Conservation (phyloP, 805 yeast species). For the Spathaspora hagerdaliae region DNA sequence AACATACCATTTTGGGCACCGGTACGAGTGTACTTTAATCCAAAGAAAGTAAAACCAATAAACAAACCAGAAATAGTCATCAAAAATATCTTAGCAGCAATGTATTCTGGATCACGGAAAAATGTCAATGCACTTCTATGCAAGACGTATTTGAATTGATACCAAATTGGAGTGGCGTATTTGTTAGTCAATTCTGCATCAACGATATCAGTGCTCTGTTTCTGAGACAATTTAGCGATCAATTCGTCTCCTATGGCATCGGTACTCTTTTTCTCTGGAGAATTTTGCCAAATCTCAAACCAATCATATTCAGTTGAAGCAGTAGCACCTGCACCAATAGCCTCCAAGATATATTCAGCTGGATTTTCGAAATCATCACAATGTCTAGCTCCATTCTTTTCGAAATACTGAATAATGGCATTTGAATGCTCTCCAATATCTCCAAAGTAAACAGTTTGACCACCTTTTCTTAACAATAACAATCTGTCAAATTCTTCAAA, state of each 20-base stretch:
- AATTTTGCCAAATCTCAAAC: conserved; percentile 55
- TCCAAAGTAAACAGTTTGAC: conserved; percentile 22
- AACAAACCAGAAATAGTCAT: conserved; percentile 46
- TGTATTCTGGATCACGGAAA: conserved; percentile 40
- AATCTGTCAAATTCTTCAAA: conserved; percentile 34
- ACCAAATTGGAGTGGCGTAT: conserved; percentile 16
- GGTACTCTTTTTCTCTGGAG: conserved; percentile 12
- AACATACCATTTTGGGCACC: conserved; percentile 62
- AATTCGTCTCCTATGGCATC: conserved; percentile 11
- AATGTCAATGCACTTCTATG: conserved; percentile 16
- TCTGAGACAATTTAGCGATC: conserved; percentile 3
- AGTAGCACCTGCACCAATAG: conserved; percentile 80
- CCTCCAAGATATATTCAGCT: conserved; percentile 31
- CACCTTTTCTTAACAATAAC: conserved; percentile 27
- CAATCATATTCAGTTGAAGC: conserved; percentile 57
- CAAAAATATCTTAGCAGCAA: conserved; percentile 42
- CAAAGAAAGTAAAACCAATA: conserved; percentile 19
- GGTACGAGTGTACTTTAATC: conserved; percentile 26
- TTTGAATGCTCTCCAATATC: conserved; percentile 22
- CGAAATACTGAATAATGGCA: conserved; percentile 15
- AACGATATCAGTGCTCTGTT: not conserved
- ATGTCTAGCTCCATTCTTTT: conserved; percentile 42
- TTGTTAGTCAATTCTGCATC: conserved; percentile 5
- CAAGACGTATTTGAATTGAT: conserved; percentile 15
- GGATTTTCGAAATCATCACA: conserved; percentile 47